Percentiles rank a stretch among this genome's conserved stretches.
Evolutionary conservation across 495 filamentous ascomycete genomes (phyloP).

Genomic region (Aspergillus ostianus): DNA sequence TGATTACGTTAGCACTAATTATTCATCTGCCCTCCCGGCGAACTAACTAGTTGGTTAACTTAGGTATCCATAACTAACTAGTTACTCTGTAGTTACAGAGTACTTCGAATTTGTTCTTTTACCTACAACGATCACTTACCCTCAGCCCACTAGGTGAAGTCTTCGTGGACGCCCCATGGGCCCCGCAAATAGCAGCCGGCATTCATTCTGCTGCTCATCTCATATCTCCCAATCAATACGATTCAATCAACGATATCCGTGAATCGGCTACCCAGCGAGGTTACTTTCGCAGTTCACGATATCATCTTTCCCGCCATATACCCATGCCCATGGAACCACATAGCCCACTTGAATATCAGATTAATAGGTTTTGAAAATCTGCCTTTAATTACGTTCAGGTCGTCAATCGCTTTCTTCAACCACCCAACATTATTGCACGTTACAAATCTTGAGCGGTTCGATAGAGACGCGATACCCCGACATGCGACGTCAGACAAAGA

Average conservation of each 20-base stretch:
- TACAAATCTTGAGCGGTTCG: neutral
- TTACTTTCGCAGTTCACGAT: neutral
- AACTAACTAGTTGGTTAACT: no score
- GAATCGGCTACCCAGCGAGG: neutral
- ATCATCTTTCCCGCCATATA: neutral
- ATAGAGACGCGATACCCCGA: neutral
- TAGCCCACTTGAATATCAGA: neutral
- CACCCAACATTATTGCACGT: neutral
- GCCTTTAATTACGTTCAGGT: neutral
- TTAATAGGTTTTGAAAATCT: neutral
- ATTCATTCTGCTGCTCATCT: neutral
- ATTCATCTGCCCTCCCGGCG: no score
- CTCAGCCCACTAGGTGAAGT: neutral
- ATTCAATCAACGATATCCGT: neutral
- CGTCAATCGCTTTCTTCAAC: neutral
- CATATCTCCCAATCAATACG: neutral
- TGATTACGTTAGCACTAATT: no score
- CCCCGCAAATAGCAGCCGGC: neutral
- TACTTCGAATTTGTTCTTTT: no score
- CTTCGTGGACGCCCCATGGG: no score
- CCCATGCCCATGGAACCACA: neutral
- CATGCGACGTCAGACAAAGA: conserved; percentile 15
- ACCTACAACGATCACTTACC: no score
- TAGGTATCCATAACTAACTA: no score
- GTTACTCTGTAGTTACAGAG: no score